Evolutionary conservation across 148 eudicot genomes (phyloP).

Genomic region (Diospyros lotus): DNA sequence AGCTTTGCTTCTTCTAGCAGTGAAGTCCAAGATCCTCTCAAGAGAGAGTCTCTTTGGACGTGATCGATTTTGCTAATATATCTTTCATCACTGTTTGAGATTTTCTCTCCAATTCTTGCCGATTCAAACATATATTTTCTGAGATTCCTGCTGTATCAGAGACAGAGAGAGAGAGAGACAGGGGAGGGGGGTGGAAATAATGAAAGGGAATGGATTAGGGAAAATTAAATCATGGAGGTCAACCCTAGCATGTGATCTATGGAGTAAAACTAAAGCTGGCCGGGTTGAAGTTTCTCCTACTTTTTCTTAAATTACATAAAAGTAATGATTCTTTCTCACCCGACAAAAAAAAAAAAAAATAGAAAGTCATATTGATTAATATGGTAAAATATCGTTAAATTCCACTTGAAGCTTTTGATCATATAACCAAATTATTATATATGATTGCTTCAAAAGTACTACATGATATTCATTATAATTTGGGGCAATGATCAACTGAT

Average conservation of each 20-base stretch:
- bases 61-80: constrained; percentile 17
- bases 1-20: constrained; percentile 39
- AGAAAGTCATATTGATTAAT: too few relatives aligned
- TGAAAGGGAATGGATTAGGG: constrained; percentile 4
- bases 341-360: too few relatives aligned
- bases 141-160: background rate
- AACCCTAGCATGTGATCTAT: constrained; percentile 17
- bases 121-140: too few relatives aligned
- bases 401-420: too few relatives aligned
- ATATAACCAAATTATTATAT: too few relatives aligned
- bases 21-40: constrained; percentile 60
- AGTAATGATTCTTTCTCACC: background rate
- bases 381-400: too few relatives aligned
- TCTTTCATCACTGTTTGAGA: background rate
- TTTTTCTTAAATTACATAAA: background rate
- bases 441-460: too few relatives aligned
- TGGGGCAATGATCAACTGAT: too few relatives aligned
- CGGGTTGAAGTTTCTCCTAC: constrained; percentile 1
- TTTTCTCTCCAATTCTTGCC: background rate
- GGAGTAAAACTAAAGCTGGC: constrained; percentile 8
- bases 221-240: constrained; percentile 8
- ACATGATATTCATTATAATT: too few relatives aligned
- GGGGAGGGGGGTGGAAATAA: background rate
- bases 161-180: background rate
- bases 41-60: constrained; percentile 78